A percentile compares a stretch with the other conserved stretches of the same genome.
Evolutionary conservation across 352 stramenopile species (phyloP).

Genomic region (Phytophthora pseudosyringae): DNA sequence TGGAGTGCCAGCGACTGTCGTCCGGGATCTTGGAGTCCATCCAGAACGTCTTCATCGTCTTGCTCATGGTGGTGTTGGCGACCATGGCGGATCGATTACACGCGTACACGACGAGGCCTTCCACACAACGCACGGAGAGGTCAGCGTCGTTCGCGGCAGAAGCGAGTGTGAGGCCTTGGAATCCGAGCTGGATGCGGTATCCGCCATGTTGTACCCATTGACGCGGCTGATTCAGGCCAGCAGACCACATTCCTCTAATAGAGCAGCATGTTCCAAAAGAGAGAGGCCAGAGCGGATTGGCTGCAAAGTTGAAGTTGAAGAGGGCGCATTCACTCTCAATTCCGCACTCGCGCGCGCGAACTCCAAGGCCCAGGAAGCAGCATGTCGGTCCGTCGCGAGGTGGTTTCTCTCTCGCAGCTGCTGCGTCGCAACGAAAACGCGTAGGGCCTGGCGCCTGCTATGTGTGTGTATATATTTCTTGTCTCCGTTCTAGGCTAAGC

Average conservation of each 20-base stretch:
- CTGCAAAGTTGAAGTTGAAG: constrained; percentile 38
- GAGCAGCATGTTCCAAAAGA: constrained; percentile 2
- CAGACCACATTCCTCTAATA: constrained; percentile 5
- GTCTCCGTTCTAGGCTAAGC: constrained; percentile 4
- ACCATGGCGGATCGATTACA: neutral
- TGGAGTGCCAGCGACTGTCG: constrained; percentile 38
- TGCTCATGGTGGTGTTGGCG: constrained; percentile 21
- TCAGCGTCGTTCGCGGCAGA: neutral
- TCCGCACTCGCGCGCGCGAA: constrained; percentile 27
- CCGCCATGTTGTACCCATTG: constrained; percentile 13
- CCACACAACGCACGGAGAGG: neutral
- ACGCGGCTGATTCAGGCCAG: neutral
- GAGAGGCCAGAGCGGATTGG: constrained; percentile 13
- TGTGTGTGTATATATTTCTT: neutral
- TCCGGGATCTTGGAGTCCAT: constrained; percentile 40
- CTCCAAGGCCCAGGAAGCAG: neutral
- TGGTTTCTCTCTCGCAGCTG: constrained; percentile 78
- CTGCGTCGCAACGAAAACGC: constrained; percentile 55
- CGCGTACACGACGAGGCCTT: neutral
- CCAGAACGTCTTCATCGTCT: constrained; percentile 40
- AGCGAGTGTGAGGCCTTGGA: neutral
- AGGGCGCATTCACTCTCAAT: constrained; percentile 36
- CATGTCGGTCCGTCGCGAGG: constrained; percentile 73
- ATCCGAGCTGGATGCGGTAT: neutral
- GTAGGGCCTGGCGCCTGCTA: constrained; percentile 14